Conservation (phyloP, 139 green algal genomes). For the Chlorella sp. region DNA sequence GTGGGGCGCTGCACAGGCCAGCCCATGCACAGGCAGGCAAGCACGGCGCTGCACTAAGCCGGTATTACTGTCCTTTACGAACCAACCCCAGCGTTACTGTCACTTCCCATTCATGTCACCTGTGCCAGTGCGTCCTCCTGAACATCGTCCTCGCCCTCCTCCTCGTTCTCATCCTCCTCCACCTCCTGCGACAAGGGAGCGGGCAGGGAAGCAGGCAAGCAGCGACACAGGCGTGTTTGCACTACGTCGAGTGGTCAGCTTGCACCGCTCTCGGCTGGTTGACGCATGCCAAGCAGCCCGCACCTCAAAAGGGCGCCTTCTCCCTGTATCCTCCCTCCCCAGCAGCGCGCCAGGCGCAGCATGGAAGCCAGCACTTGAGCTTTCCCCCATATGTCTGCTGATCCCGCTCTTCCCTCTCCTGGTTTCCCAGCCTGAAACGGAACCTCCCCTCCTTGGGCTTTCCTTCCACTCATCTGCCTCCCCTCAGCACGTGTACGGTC, state of each 20-base stretch:
- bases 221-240: not conserved
- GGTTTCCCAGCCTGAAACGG: too few relatives aligned
- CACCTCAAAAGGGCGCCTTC: too few relatives aligned
- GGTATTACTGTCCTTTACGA: not conserved
- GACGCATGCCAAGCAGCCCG: too few relatives aligned
- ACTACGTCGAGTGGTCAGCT: not conserved
- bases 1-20: not conserved
- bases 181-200: slow-evolving; percentile 50
- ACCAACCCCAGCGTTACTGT: not conserved
- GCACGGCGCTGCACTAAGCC: not conserved
- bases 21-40: not conserved
- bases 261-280: too few relatives aligned
- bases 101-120: not conserved
- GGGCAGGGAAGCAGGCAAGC: not conserved
- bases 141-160: slow-evolving; percentile 68
- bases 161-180: slow-evolving; percentile 78
- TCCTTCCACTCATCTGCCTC: too few relatives aligned
- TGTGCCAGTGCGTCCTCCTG: slow-evolving; percentile 63
- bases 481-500: too few relatives aligned
- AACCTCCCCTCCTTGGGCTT: too few relatives aligned
- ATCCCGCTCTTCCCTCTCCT: too few relatives aligned
- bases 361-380: too few relatives aligned
- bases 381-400: too few relatives aligned
- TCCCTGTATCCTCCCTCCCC: too few relatives aligned
- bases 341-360: too few relatives aligned